Evolutionary conservation across 805 yeast species (phyloP).

Genomic region (Wickerhamomyces chaumierensis): DNA sequence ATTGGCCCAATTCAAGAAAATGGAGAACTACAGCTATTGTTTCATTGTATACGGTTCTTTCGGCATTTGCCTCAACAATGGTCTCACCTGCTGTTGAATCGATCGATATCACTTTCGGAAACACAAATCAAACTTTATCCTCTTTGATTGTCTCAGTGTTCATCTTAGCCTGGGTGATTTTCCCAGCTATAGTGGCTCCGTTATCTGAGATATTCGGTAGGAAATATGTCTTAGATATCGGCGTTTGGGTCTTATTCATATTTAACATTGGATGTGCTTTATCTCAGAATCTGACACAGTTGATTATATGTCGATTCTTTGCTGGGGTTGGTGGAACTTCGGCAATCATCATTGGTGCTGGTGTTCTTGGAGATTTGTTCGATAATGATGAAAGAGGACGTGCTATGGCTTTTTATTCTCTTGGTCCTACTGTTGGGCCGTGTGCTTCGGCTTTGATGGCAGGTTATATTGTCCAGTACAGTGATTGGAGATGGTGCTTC

Average conservation of each 20-base stretch:
- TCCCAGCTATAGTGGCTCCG: conserved; percentile 53
- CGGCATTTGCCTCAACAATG: conserved; percentile 55
- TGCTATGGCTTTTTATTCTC: conserved; percentile 44
- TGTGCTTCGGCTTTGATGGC: conserved; percentile 45
- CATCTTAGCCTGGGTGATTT: conserved; percentile 54
- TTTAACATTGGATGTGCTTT: conserved; percentile 53
- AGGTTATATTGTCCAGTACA: conserved; percentile 41
- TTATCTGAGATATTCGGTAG: conserved; percentile 51
- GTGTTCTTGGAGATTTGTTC: conserved; percentile 52
- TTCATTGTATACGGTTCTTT: conserved; percentile 41
- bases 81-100: conserved; percentile 46
- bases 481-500: conserved; percentile 55
- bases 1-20: conserved; percentile 38
- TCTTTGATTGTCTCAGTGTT: conserved; percentile 45
- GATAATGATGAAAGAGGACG: conserved; percentile 37
- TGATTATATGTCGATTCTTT: conserved; percentile 47
- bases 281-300: conserved; percentile 38
- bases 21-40: conserved; percentile 34
- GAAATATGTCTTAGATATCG: conserved; percentile 34
- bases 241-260: conserved; percentile 35
- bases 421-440: conserved; percentile 47
- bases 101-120: conserved; percentile 33
- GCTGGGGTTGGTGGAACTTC: conserved; percentile 64
- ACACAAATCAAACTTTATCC: conserved; percentile 27
- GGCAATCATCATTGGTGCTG: conserved; percentile 61